Conservation (phyloP, 148 eudicot genomes). For the Rhododendron vialii region DNA sequence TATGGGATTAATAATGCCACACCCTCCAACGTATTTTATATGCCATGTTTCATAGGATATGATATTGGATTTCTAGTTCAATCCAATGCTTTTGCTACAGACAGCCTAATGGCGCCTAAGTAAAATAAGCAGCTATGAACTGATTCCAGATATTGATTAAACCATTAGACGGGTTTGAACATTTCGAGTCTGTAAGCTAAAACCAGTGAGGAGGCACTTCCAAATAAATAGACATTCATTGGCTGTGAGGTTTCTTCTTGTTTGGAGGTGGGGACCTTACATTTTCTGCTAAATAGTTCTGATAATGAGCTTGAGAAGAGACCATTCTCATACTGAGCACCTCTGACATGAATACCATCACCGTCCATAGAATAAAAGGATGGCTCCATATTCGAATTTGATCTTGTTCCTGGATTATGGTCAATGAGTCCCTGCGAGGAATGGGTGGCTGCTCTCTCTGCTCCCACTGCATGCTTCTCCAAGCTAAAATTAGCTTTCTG, state of each 20-base stretch:
- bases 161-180: neutral
- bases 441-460: constrained; percentile 44
- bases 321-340: constrained; percentile 58
- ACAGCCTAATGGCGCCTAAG: neutral
- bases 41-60: neutral
- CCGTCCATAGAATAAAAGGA: constrained; percentile 23
- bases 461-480: constrained; percentile 48
- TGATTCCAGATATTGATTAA: neutral
- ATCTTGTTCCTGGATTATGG: constrained; percentile 28
- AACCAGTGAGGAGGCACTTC: neutral
- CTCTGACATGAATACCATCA: constrained; percentile 36
- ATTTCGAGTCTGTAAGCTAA: neutral
- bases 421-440: constrained; percentile 42
- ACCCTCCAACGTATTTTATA: neutral
- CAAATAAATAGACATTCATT: neutral
- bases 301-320: constrained; percentile 81
- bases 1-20: neutral
- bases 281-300: constrained; percentile 55
- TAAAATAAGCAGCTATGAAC: neutral
- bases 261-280: constrained; percentile 28
- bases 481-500: constrained; percentile 35
- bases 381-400: constrained; percentile 25
- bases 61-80: neutral
- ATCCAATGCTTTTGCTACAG: neutral
- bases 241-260: neutral